phyloP scores from a whole-genome alignment of 495 filamentous ascomycete genomes.

The Bryoglossum gracile region DNA sequence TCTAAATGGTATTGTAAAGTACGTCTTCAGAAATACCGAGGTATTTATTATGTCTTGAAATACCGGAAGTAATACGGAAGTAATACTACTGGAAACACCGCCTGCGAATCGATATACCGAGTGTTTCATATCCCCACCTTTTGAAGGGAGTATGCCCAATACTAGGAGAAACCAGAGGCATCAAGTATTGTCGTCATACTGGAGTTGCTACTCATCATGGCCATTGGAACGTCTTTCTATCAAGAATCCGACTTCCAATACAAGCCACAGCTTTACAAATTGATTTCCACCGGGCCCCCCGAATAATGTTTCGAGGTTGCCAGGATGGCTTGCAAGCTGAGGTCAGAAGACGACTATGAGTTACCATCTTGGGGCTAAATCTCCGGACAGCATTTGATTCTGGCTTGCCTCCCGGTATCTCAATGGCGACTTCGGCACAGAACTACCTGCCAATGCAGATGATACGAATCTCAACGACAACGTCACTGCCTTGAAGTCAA shows the following conservation, averaged over 20 bases:
- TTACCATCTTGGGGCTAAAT: conserved; percentile 54
- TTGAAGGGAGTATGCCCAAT: conserved; percentile 32
- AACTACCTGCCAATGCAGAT: conserved; percentile 45
- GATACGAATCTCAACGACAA: conserved; percentile 33
- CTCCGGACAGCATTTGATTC: conserved; percentile 53
- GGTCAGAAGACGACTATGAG: conserved; percentile 63
- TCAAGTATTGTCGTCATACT: conserved; percentile 40
- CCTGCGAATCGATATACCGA: conserved; percentile 41
- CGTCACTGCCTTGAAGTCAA: conserved; percentile 5
- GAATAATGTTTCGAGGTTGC: conserved; percentile 31
- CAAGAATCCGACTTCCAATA: conserved; percentile 35
- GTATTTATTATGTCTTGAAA: too few relatives aligned
- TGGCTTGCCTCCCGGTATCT: conserved; percentile 50
- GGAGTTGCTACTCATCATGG: conserved; percentile 57
- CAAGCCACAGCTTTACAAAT: conserved; percentile 49
- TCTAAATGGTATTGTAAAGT: too few relatives aligned
- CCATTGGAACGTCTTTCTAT: conserved; percentile 51
- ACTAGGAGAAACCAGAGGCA: conserved; percentile 27
- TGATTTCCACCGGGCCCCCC: conserved; percentile 58
- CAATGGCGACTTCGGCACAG: conserved; percentile 51
- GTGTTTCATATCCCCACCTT: conserved; percentile 53
- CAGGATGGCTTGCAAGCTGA: conserved; percentile 49
- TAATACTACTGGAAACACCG: too few relatives aligned
- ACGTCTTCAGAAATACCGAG: too few relatives aligned
- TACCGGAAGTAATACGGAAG: too few relatives aligned